Conservation (phyloP, 768 basidiomycete genomes). For the Kwoniella newhampshirensis region DNA sequence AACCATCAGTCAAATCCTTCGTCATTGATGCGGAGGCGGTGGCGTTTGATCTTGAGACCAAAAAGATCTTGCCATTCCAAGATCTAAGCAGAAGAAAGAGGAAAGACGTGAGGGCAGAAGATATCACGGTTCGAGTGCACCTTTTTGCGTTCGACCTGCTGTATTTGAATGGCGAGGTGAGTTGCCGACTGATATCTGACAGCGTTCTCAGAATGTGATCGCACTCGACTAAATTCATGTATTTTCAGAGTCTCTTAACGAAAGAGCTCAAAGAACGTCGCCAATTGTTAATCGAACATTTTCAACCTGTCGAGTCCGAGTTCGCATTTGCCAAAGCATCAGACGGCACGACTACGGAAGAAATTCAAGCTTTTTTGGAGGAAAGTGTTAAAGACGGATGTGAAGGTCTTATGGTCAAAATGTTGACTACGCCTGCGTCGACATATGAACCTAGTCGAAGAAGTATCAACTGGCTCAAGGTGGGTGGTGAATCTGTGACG, state of each 20-base stretch:
- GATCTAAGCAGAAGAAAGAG: conserved; percentile 91
- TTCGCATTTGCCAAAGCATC: conserved; percentile 91
- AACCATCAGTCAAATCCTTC: conserved; percentile 77
- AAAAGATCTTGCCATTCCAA: conserved; percentile 94
- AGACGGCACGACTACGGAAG: conserved; percentile 83
- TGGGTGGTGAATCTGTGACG: no score
- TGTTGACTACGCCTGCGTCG: conserved; percentile 87
- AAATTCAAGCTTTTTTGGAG: conserved; percentile 91
- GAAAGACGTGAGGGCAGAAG: conserved; percentile 96
- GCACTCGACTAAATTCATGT: not conserved
- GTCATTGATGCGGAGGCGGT: conserved; percentile 97
- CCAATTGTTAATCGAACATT: conserved; percentile 72
- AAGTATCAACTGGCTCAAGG: conserved; percentile 98
- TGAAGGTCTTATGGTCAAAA: conserved; percentile 99
- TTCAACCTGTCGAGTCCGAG: conserved; percentile 78
- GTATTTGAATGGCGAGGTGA: conserved; percentile 93
- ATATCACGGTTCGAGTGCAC: conserved; percentile 94
- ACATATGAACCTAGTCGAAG: conserved; percentile 93
- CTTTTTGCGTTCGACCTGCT: conserved; percentile 94
- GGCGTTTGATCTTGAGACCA: conserved; percentile 80
- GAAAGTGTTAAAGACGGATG: conserved; percentile 97
- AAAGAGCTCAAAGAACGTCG: conserved; percentile 73
- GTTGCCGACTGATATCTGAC: conserved; percentile 41
- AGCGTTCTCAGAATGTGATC: not conserved
- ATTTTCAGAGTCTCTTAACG: conserved; percentile 78